Evolutionary conservation across 768 basidiomycete species (phyloP), one percentile per base, ranked within the genome.

Genomic region (Amylocystis lapponica): DNA sequence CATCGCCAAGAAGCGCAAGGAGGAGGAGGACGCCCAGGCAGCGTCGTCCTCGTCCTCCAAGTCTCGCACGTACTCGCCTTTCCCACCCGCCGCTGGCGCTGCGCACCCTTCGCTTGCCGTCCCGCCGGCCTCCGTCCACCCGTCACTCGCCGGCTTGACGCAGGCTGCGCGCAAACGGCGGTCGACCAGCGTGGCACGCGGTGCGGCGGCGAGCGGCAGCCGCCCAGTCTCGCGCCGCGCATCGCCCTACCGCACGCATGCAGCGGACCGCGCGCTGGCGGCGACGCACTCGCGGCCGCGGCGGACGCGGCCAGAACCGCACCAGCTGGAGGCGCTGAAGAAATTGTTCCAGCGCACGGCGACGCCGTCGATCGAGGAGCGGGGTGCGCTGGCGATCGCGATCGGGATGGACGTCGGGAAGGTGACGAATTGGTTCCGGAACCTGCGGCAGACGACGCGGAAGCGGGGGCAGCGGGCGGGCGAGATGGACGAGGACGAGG

Each of bases 341-440:
- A 75, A 75, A 46, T 66, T 89, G 16, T 81, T 81, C 50, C 68
- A 66, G 32, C 81, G 74, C 47, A 88, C 86, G 2, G 57, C 79
- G 19, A 85, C 79, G 10, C 87, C 87, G 5, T 79, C 83, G 12
- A 86, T 89, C 47, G 86, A 90, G 60, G 81, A 89, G 61, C 83
- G 87, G 37, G 75, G 74, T 36, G 76, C 78, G 32, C 67, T 90
- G 3, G 87, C 85, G 8, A 67, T 74, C 19, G 81, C 88, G 65
- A 77, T 88, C 46, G 86, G 84, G 66, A 88, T 90, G 86, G 86
- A 90, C 63, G 62, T 89, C 44, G 82, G 80, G 50, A 87, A 86
- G 64, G 86, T 90, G 40, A 87, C 86, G 14, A 90, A 90, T 60
- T 90, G 86, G 86, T 89, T 89, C 71, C 73, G 86, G 27, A 90